phyloP scores from a whole-genome alignment of 208 protist genomes.

The Trypanosoma boissoni region DNA sequence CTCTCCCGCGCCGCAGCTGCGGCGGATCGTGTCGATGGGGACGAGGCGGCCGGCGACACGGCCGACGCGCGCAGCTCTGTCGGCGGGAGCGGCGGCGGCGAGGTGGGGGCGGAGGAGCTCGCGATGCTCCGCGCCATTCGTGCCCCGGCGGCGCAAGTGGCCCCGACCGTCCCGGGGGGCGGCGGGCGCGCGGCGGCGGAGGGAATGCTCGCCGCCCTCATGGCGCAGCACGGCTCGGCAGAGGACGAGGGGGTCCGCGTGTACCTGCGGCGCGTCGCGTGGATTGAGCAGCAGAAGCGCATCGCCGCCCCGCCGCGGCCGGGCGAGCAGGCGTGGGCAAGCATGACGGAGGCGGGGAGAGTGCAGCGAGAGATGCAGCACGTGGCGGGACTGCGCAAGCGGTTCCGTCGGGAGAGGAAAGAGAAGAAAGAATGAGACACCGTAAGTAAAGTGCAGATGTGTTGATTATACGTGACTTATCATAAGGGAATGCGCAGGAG shows the following conservation, averaged over 20 bases:
- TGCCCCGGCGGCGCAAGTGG: not conserved
- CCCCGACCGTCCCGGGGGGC: not conserved
- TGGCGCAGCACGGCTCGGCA: slow-evolving; percentile 13
- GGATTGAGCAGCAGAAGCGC: slow-evolving; percentile 49
- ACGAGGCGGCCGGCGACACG: too few relatives aligned
- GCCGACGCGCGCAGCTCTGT: too few relatives aligned
- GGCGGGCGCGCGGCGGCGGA: slow-evolving; percentile 8
- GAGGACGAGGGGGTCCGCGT: slow-evolving; percentile 39
- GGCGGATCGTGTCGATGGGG: too few relatives aligned
- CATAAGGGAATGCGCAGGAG: too few relatives aligned
- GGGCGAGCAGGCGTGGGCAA: slow-evolving; percentile 30
- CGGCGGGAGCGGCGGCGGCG: too few relatives aligned
- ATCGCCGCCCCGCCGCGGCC: slow-evolving; percentile 10
- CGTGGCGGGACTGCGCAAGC: slow-evolving; percentile 36
- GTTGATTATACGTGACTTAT: too few relatives aligned
- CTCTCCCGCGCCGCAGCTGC: too few relatives aligned
- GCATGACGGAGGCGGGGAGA: slow-evolving; percentile 39
- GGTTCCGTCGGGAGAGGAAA: slow-evolving; percentile 46
- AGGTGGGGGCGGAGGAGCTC: slow-evolving; percentile 15
- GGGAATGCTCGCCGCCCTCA: slow-evolving; percentile 24
- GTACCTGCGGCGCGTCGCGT: slow-evolving; percentile 61
- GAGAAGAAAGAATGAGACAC: not conserved
- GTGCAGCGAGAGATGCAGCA: slow-evolving; percentile 52
- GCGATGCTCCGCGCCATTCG: slow-evolving; percentile 21
- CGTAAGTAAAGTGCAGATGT: not conserved